Evolutionary conservation across 2,329 filamentous ascomycete species (phyloP).

Genomic region (Fusarium vanettenii): DNA sequence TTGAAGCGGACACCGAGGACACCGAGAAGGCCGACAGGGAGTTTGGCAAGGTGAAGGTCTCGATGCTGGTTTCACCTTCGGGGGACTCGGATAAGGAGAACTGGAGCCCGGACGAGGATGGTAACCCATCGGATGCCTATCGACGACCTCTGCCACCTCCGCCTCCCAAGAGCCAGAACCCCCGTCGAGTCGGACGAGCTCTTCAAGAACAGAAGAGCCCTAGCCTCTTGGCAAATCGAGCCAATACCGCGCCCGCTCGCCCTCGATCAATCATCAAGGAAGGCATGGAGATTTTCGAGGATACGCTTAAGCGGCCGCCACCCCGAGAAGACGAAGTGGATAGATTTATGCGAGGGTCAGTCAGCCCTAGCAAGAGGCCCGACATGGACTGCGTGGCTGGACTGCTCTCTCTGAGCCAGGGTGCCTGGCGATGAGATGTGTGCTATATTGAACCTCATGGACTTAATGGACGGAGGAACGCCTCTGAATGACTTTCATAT

Average conservation of each 20-base stretch:
- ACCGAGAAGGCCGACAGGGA: constrained; percentile 41
- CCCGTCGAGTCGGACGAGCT: constrained; percentile 55
- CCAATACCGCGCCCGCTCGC: constrained; percentile 55
- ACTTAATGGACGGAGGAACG: constrained; percentile 24
- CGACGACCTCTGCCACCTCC: constrained; percentile 53
- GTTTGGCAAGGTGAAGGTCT: constrained; percentile 52
- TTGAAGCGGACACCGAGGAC: constrained; percentile 59
- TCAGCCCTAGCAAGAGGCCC: constrained; percentile 77
- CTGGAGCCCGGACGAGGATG: constrained; percentile 71
- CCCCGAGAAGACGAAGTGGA: constrained; percentile 70
- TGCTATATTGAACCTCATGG: constrained; percentile 10
- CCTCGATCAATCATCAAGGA: constrained; percentile 47
- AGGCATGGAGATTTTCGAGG: constrained; percentile 65
- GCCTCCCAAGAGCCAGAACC: constrained; percentile 45
- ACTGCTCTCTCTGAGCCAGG: constrained; percentile 88
- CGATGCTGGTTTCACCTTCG: constrained; percentile 52
- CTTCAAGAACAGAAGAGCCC: constrained; percentile 55
- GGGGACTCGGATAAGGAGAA: constrained; percentile 95
- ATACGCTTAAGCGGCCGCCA: constrained; percentile 49
- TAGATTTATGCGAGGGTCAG: constrained; percentile 76
- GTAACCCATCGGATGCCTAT: constrained; percentile 48
- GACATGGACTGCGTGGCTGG: constrained; percentile 92
- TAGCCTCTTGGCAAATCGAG: constrained; percentile 49
- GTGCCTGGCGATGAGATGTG: constrained; percentile 77
- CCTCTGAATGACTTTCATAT: constrained; percentile 16